These are phyloP conservation scores for Rutstroemia sydowiana DNA, from an alignment of 2,329 filamentous ascomycete species.

Conservation along the genomic window DNA sequence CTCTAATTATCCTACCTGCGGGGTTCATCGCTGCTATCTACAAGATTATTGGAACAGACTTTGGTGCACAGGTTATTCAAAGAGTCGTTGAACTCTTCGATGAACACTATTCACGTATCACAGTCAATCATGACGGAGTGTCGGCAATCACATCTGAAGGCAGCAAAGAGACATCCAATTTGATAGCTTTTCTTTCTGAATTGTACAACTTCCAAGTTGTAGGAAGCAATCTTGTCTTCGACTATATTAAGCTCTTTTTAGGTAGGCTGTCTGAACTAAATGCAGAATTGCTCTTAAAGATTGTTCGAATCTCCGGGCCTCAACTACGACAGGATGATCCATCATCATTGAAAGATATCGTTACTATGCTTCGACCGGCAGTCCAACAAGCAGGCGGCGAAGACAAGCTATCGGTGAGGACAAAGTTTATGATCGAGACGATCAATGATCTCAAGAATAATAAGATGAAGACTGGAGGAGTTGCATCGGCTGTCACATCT, in stretches of 20 bases:
- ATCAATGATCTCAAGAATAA: constrained; percentile 95
- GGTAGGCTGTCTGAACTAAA: constrained; percentile 72
- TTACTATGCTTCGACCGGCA: constrained; percentile 67
- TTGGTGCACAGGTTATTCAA: constrained; percentile 81
- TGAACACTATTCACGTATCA: constrained; percentile 45
- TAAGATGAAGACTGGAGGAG: constrained; percentile 68
- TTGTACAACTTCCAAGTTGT: constrained; percentile 91
- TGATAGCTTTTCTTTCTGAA: constrained; percentile 76
- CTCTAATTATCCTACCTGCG: constrained; percentile 82
- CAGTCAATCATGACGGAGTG: constrained; percentile 28
- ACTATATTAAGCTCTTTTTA: constrained; percentile 78
- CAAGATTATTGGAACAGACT: constrained; percentile 78
- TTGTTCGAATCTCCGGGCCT: constrained; percentile 75
- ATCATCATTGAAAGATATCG: constrained; percentile 79
- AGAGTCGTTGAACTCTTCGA: constrained; percentile 70
- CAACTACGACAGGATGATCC: constrained; percentile 86
- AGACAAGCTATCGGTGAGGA: constrained; percentile 70
- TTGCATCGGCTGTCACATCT: constrained; percentile 63
- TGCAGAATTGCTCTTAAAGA: constrained; percentile 77
- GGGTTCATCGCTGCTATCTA: constrained; percentile 86
- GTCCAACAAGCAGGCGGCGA: constrained; percentile 63
- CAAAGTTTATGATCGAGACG: constrained; percentile 95
- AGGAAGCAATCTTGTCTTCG: constrained; percentile 76
- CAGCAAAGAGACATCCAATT: constrained; percentile 63
- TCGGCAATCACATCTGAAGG: constrained; percentile 19